Evolutionary conservation across 192 early-diverging fungal species (phyloP).

Genomic region (Lunasporangiospora selenospora): DNA sequence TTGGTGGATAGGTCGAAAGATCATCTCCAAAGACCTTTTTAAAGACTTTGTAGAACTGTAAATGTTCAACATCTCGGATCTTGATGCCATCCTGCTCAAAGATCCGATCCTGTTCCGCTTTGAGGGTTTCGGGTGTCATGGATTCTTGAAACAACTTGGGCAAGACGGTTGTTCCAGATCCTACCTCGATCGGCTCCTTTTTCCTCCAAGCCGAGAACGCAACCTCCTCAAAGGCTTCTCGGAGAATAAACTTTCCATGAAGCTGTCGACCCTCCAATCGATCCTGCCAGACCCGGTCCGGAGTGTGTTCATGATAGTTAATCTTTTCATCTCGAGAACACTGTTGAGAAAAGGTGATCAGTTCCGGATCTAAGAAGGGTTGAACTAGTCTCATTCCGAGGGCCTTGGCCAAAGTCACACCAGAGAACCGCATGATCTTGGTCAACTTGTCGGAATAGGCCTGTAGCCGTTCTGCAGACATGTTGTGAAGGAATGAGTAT

Average conservation of each 20-base stretch:
- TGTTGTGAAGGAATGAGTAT: conserved; percentile 64
- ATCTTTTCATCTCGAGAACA: conserved; percentile 48
- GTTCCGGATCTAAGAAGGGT: conserved; percentile 61
- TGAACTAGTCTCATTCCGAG: conserved; percentile 54
- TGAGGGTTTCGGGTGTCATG: conserved; percentile 24
- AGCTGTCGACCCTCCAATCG: conserved; percentile 19
- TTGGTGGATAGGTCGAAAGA: conserved; percentile 19
- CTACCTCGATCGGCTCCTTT: conserved; percentile 74
- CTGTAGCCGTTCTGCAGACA: conserved; percentile 53
- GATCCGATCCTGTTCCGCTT: conserved; percentile 40
- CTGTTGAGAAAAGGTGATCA: conserved; percentile 61
- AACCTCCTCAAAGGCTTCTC: conserved; percentile 65
- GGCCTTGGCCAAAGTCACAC: conserved; percentile 52
- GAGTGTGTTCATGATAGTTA: conserved; percentile 43
- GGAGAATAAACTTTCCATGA: conserved; percentile 67
- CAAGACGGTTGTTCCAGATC: conserved; percentile 63
- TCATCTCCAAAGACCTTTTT: conserved; percentile 47
- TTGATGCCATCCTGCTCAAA: conserved; percentile 54
- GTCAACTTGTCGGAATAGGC: conserved; percentile 59
- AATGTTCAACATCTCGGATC: conserved; percentile 67
- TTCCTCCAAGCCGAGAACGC: conserved; percentile 63
- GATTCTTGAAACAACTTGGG: conserved; percentile 53
- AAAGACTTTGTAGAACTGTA: conserved; percentile 67
- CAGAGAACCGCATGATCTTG: conserved; percentile 59
- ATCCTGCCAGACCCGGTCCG: conserved; percentile 38